Evolutionary conservation across 2,329 filamentous ascomycete species (phyloP).

Genomic region (Rhinocladiella mackenziei): DNA sequence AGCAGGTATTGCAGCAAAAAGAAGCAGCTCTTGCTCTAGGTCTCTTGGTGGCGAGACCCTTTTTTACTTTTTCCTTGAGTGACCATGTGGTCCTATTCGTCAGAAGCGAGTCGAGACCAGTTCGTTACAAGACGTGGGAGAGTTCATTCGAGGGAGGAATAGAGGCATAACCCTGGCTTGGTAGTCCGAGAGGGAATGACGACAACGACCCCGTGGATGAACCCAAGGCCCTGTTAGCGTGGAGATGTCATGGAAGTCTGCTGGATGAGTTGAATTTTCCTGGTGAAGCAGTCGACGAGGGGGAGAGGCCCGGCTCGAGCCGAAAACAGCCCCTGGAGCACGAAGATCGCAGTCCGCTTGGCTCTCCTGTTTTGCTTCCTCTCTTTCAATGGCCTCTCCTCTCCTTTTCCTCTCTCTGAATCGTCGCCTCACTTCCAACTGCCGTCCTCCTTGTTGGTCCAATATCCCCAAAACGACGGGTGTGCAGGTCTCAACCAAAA

Average conservation of each 20-base stretch:
- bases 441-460: not conserved
- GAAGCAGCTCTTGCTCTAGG: constrained; percentile 2
- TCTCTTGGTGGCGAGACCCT: not conserved
- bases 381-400: not conserved
- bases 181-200: not conserved
- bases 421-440: constrained; percentile 21
- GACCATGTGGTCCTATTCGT: constrained; percentile 8
- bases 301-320: constrained; percentile 6
- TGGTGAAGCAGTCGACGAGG: not conserved
- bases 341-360: not conserved
- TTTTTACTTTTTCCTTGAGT: too few species aligned
- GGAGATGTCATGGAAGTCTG: not conserved
- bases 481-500: not conserved
- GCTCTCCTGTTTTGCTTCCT: not conserved
- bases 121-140: constrained; percentile 19
- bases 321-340: not conserved
- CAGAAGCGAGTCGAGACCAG: constrained; percentile 14
- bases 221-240: too few species aligned
- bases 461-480: not conserved
- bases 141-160: constrained; percentile 13
- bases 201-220: too few species aligned
- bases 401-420: not conserved
- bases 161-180: constrained; percentile 9
- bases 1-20: constrained; percentile 8
- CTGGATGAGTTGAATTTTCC: not conserved